Conservation (phyloP, 495 filamentous ascomycete species). For the Xylaria scruposa region DNA sequence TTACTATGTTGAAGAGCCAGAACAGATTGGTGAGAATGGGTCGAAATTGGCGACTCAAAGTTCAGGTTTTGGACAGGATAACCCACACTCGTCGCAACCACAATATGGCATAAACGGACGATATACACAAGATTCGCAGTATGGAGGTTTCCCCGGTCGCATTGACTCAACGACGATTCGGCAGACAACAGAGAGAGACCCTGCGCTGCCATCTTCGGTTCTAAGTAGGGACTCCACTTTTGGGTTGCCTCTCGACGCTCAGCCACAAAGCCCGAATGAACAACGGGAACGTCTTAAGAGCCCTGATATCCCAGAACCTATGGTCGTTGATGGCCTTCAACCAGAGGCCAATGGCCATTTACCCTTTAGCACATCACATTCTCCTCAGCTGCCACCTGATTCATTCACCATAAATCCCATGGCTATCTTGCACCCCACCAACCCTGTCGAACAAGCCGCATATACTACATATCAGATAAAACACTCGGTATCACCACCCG, state of each 20-base stretch:
- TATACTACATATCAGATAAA: constrained; percentile 51
- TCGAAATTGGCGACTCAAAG: constrained; percentile 13
- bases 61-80: constrained; percentile 13
- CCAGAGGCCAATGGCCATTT: constrained; percentile 31
- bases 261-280: constrained; percentile 40
- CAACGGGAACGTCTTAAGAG: constrained; percentile 42
- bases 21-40: constrained; percentile 33
- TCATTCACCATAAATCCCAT: constrained; percentile 46
- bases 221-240: constrained; percentile 37
- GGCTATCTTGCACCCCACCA: constrained; percentile 55
- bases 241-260: constrained; percentile 41
- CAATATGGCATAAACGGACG: constrained; percentile 33
- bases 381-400: constrained; percentile 39
- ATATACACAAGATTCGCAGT: constrained; percentile 35
- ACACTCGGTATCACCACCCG: constrained; percentile 44
- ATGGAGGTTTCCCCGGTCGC: constrained; percentile 33
- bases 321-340: constrained; percentile 36
- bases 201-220: constrained; percentile 40
- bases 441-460: constrained; percentile 47
- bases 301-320: constrained; percentile 43
- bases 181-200: constrained; percentile 39
- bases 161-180: constrained; percentile 36
- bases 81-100: constrained; percentile 26
- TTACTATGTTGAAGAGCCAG: constrained; percentile 36
- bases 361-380: constrained; percentile 35